Percentiles rank a stretch among this genome's conserved stretches.
Conservation (phyloP, 768 basidiomycete species). For the Chiua virens region DNA sequence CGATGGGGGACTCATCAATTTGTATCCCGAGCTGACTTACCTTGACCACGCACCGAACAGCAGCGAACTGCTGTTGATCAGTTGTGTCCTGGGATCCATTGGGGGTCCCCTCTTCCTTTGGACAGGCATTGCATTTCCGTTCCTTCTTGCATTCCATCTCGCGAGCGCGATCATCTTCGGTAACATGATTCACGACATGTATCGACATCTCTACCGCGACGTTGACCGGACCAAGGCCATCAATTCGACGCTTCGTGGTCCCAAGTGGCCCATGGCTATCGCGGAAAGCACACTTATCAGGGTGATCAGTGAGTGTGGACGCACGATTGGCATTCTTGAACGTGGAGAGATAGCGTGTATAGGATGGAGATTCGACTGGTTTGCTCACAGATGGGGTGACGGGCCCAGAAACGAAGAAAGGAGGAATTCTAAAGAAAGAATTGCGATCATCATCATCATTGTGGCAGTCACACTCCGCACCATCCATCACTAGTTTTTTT, state of each 20-base stretch:
- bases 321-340: conserved; percentile 43
- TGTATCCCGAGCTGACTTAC: conserved; percentile 50
- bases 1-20: conserved; percentile 49
- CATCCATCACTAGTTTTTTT: background rate
- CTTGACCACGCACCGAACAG: conserved; percentile 47
- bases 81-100: conserved; percentile 8
- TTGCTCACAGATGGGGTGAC: conserved; percentile 39
- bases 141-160: conserved; percentile 21
- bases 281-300: conserved; percentile 52
- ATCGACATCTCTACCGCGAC: conserved; percentile 47
- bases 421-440: conserved; percentile 38
- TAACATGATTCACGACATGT: conserved; percentile 50
- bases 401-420: conserved; percentile 47
- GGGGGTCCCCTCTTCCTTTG: conserved; percentile 19
- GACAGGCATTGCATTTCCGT: conserved; percentile 7
- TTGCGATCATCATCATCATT: conserved; percentile 17
- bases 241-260: conserved; percentile 35
- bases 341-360: conserved; percentile 41
- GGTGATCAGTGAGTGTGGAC: conserved; percentile 50
- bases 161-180: conserved; percentile 33
- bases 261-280: conserved; percentile 43
- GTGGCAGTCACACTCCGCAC: conserved; percentile 2
- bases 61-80: conserved; percentile 43
- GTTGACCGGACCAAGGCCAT: conserved; percentile 32
- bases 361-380: conserved; percentile 56